Conservation (phyloP, 352 stramenopile genomes). For the Globisporangium orthogonon region DNA sequence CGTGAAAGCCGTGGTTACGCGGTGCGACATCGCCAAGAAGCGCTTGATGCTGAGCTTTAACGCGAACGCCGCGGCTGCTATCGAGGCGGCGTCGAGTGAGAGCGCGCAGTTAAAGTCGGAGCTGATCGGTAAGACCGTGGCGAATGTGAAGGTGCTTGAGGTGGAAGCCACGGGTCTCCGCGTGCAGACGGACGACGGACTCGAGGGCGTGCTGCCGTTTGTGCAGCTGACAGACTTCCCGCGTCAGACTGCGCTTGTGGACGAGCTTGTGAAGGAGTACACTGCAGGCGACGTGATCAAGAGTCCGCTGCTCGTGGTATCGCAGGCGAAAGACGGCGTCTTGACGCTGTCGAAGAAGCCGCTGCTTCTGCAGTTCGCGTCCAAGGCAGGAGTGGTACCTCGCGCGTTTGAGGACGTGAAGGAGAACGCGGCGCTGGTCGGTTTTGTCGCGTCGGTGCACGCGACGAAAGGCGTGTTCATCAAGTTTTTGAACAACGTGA, state of each 20-base stretch:
- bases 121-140: conserved; percentile 50
- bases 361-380: conserved; percentile 53
- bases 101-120: conserved; percentile 16
- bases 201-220: conserved; percentile 71
- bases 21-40: conserved; percentile 70
- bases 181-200: conserved; percentile 65
- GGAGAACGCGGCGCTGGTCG: conserved; percentile 55
- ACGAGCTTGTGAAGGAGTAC: conserved; percentile 55
- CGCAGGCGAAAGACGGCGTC: conserved; percentile 57
- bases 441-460: conserved; percentile 77
- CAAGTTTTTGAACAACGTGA: conserved; percentile 85
- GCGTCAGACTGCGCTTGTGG: conserved; percentile 65
- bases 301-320: conserved; percentile 62
- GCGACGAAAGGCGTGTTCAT: conserved; percentile 79
- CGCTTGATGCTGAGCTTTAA: conserved; percentile 87
- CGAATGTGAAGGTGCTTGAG: conserved; percentile 60
- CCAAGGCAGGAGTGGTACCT: conserved; percentile 31
- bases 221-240: conserved; percentile 86
- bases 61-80: conserved; percentile 21
- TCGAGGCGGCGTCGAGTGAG: conserved; percentile 1
- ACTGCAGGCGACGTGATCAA: conserved; percentile 41
- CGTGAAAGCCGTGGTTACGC: conserved; percentile 71
- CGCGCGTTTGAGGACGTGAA: conserved; percentile 55
- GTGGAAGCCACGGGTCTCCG: conserved; percentile 62
- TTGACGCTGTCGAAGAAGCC: conserved; percentile 81